Evolutionary conservation across 495 filamentous ascomycete species (phyloP).

Genomic region (Barbatosphaeria neglecta): DNA sequence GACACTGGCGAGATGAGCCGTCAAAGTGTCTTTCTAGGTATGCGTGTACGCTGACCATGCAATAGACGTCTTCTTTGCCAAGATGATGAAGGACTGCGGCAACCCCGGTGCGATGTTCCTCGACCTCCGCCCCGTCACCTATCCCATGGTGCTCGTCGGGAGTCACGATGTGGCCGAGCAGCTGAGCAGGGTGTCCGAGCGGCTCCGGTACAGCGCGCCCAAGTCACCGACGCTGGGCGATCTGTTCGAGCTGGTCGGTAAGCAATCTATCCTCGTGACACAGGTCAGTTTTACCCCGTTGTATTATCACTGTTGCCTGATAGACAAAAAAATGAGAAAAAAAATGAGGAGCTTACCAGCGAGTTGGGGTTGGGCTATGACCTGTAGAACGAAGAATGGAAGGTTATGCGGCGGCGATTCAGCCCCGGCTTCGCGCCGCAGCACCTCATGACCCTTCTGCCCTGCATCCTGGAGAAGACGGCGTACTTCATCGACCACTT

Average conservation of each 20-base stretch:
- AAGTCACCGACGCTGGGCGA: constrained; percentile 26
- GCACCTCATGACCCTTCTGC: constrained; percentile 29
- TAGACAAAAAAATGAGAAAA: too few relatives aligned
- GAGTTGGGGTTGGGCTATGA: too few relatives aligned
- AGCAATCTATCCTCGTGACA: constrained; percentile 19
- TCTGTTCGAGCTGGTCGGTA: constrained; percentile 22
- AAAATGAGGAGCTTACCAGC: not conserved
- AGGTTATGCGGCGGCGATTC: constrained; percentile 23
- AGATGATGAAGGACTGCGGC: constrained; percentile 12
- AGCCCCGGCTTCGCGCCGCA: constrained; percentile 31
- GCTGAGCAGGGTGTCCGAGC: constrained; percentile 21
- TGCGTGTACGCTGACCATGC: too few relatives aligned
- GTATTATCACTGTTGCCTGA: too few relatives aligned
- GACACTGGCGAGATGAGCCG: too few relatives aligned
- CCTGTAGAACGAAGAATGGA: constrained; percentile 24
- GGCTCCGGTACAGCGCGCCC: constrained; percentile 26
- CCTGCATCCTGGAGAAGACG: constrained; percentile 26
- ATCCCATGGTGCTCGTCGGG: constrained; percentile 23
- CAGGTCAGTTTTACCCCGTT: constrained; percentile 10
- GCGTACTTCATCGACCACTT: constrained; percentile 16
- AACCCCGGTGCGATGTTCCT: constrained; percentile 16
- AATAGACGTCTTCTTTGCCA: constrained; percentile 4
- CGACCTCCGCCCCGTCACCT: constrained; percentile 23
- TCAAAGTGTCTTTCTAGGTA: too few relatives aligned
- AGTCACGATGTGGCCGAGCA: constrained; percentile 35